Percentiles rank a stretch among this genome's conserved stretches.
Evolutionary conservation across 805 yeast genomes (phyloP).

Genomic region (Phaffomyces opuntiae): DNA sequence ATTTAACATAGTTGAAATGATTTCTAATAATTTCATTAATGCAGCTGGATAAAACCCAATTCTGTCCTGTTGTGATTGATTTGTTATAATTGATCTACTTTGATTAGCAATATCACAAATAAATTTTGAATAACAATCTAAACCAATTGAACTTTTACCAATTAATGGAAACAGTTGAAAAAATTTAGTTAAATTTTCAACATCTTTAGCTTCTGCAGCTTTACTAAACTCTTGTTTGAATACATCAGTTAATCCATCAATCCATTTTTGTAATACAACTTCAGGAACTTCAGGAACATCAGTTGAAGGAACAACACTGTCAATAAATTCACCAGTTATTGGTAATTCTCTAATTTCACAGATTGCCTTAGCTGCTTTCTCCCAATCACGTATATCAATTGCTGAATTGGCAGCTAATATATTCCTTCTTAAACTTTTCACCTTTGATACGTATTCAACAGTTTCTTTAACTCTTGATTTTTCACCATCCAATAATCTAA

Average conservation of each 20-base stretch:
- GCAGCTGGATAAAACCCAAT: constrained; percentile 55
- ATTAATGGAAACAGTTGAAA: constrained; percentile 86
- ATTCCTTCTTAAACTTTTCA: constrained; percentile 58
- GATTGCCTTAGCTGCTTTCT: constrained; percentile 69
- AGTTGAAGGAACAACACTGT: constrained; percentile 75
- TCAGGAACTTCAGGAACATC: constrained; percentile 79
- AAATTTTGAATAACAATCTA: constrained; percentile 76
- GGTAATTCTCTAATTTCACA: constrained; percentile 48
- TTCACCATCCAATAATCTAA: constrained; percentile 65
- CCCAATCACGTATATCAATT: constrained; percentile 63
- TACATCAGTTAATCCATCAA: constrained; percentile 44
- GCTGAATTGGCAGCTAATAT: constrained; percentile 63
- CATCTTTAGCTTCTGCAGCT: constrained; percentile 63
- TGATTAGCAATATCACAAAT: constrained; percentile 80
- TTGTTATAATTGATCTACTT: constrained; percentile 56
- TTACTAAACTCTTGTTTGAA: constrained; percentile 59
- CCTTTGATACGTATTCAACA: constrained; percentile 54
- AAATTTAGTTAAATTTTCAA: constrained; percentile 63
- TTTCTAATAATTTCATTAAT: constrained; percentile 67
- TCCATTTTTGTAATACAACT: constrained; percentile 50
- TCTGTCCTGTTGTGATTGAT: constrained; percentile 31
- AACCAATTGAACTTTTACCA: constrained; percentile 62
- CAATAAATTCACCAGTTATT: constrained; percentile 63
- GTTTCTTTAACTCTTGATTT: constrained; percentile 57
- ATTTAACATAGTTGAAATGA: constrained; percentile 72